Conservation (phyloP, 495 filamentous ascomycete genomes). For the Cercophora scortea region DNA sequence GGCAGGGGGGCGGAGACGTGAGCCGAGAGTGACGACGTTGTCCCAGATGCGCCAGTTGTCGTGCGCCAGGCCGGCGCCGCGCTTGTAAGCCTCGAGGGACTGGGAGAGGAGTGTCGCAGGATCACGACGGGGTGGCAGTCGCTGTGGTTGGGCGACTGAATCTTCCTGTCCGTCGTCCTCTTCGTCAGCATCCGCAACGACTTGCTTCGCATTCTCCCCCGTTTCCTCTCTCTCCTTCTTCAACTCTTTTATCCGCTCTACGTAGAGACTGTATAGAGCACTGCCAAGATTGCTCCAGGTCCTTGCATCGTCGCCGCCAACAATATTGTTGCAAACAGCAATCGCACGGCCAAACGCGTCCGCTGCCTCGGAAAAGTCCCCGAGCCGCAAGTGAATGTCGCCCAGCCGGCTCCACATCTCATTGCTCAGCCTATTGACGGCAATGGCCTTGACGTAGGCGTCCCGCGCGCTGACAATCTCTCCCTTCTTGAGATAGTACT, state of each 20-base stretch:
- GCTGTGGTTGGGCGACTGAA: neutral
- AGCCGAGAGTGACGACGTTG: slow-evolving; percentile 80
- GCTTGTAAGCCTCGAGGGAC: slow-evolving; percentile 75
- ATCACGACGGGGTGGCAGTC: slow-evolving; percentile 16
- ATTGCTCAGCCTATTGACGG: slow-evolving; percentile 71
- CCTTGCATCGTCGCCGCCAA: slow-evolving; percentile 83
- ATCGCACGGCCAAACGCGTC: slow-evolving; percentile 77
- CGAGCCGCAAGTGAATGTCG: slow-evolving; percentile 72
- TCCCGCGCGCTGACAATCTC: slow-evolving; percentile 63
- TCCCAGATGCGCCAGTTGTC: slow-evolving; percentile 90
- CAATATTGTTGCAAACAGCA: slow-evolving; percentile 37
- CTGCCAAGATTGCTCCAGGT: slow-evolving; percentile 94
- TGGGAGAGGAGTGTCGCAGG: slow-evolving; percentile 58
- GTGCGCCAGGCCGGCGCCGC: slow-evolving; percentile 70
- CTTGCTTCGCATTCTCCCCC: slow-evolving; percentile 11
- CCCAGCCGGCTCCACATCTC: slow-evolving; percentile 84
- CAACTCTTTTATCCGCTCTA: slow-evolving; percentile 32
- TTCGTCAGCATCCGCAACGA: slow-evolving; percentile 16
- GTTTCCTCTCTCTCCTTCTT: slow-evolving; percentile 22
- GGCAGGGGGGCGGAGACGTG: slow-evolving; percentile 64
- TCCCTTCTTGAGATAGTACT: slow-evolving; percentile 58
- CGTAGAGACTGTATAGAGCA: slow-evolving; percentile 48
- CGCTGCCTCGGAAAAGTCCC: slow-evolving; percentile 71
- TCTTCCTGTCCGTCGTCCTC: neutral
- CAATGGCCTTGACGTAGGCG: slow-evolving; percentile 68